Evolutionary conservation across 2,329 filamentous ascomycete species (phyloP), one percentile per base, ranked within the genome.

Genomic region (Epichloe amarillans): DNA sequence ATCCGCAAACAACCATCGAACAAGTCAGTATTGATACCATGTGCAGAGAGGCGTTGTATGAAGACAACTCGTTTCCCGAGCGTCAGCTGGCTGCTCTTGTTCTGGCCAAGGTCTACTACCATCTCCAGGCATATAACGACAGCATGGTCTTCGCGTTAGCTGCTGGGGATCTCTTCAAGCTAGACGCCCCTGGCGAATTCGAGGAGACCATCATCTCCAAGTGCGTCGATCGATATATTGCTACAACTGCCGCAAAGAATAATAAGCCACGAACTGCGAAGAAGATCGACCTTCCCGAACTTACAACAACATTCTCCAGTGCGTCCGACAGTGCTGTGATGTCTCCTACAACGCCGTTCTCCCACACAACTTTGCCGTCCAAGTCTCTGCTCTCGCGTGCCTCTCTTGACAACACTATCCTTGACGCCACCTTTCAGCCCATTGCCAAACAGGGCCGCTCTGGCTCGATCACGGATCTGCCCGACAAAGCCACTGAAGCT

Each of bases 181-280:
- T 97, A 57, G 87, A 96, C 62, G 79, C 84, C 50, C 84, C 87
- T 49, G 86, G 88, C 69, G 93, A 98, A 73, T 98, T 95, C 64
- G 93, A 98, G 69, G 90, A 98, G 73, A 98, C 93, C 52, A 97
- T 98, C 71, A 90, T 97, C 67, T 91, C 91, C 53, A 96, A 94
- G 77, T 98, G 93, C 65, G 82, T 98, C 63, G 93, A 98, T 69
- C 94, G 94, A 57, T 98, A 96, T 72, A 96, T 98, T 63, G 83
- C 88, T 53, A 77, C 90, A 42, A 76, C 74, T 47, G 72, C 75
- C 42, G 70, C 74, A 54, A 72, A 74, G 57, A 74, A 79, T 59
- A 63, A 67, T 19, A 66, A 70, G 14, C 62, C 74, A 46, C 69
- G 69, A 57, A 62, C 64, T 38, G 64, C 63, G n/a, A 68, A 70